Evolutionary conservation across 2,329 filamentous ascomycete species (phyloP).

Genomic region (Cordyceps cateniannulata): DNA sequence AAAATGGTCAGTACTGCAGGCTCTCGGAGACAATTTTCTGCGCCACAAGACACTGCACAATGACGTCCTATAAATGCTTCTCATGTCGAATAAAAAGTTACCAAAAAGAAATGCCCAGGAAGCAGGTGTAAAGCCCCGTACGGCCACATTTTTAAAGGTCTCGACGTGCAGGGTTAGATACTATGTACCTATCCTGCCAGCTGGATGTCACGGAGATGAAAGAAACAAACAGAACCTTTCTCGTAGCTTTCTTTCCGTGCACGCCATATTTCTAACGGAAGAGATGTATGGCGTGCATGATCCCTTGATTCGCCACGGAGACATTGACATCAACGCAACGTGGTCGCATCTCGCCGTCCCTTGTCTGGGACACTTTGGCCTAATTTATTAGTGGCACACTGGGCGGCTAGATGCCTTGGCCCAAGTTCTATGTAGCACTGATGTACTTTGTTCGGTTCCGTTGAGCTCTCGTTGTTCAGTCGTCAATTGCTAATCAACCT

Average conservation of each 20-base stretch:
- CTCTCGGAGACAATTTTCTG: not conserved
- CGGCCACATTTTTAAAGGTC: not conserved
- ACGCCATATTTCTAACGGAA: not conserved
- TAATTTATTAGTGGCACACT: not conserved
- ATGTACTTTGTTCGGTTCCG: not conserved
- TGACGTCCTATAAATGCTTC: not conserved
- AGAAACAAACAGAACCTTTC: too few relatives aligned
- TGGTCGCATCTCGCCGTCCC: not conserved
- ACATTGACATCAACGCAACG: not conserved
- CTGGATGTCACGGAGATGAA: too few relatives aligned
- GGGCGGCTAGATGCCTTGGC: constrained; percentile 6
- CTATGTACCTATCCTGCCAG: not conserved
- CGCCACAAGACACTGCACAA: not conserved
- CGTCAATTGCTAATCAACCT: not conserved
- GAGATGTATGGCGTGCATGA: not conserved
- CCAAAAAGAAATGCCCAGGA: not conserved
- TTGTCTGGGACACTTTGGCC: not conserved
- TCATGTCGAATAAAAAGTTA: not conserved
- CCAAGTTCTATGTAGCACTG: not conserved
- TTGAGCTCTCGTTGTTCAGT: not conserved
- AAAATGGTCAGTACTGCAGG: too few relatives aligned
- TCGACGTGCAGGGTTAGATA: not conserved
- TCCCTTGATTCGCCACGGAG: not conserved
- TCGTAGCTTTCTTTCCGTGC: not conserved
- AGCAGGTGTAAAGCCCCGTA: not conserved